Evolutionary conservation across 805 yeast species (phyloP).

Genomic region (Kluyveromyces starmeri): DNA sequence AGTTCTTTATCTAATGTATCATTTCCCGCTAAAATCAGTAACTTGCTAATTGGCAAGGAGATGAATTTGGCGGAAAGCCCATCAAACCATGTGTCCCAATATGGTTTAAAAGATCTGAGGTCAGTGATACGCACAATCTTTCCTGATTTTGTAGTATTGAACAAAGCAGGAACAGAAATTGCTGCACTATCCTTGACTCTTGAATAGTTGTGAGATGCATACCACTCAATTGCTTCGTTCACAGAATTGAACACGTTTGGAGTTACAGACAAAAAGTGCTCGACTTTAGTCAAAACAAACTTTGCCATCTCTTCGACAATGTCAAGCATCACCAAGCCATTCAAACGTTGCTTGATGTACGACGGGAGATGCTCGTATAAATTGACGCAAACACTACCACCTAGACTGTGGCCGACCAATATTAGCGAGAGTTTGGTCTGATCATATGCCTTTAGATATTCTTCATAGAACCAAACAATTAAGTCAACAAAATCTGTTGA

Average conservation of each 20-base stretch:
- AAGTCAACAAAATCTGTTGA: conserved; percentile 50
- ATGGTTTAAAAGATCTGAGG: conserved; percentile 48
- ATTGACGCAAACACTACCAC: conserved; percentile 74
- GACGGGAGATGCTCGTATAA: conserved; percentile 29
- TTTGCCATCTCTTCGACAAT: conserved; percentile 92
- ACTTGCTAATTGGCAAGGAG: conserved; percentile 45
- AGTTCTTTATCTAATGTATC: conserved; percentile 79
- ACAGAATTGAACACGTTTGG: conserved; percentile 51
- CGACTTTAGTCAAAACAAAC: conserved; percentile 58
- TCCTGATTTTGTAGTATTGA: conserved; percentile 25
- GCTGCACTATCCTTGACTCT: conserved; percentile 53
- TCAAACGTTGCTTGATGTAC: conserved; percentile 27
- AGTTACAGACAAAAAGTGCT: conserved; percentile 50
- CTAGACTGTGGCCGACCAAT: conserved; percentile 84
- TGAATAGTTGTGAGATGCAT: conserved; percentile 46
- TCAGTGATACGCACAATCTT: conserved; percentile 55
- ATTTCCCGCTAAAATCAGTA: conserved; percentile 78
- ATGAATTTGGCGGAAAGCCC: conserved; percentile 53
- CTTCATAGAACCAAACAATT: conserved; percentile 31
- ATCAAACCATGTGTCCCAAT: conserved; percentile 79
- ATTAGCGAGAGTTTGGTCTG: conserved; percentile 32
- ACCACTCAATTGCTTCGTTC: conserved; percentile 74
- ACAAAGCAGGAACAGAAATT: conserved; percentile 68
- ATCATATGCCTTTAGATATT: conserved; percentile 8
- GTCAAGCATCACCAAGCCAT: conserved; percentile 75